Base-by-base conservation (phyloP, 225 moss, liverwort and hornwort species). In the Polytrichum commune region DNA sequence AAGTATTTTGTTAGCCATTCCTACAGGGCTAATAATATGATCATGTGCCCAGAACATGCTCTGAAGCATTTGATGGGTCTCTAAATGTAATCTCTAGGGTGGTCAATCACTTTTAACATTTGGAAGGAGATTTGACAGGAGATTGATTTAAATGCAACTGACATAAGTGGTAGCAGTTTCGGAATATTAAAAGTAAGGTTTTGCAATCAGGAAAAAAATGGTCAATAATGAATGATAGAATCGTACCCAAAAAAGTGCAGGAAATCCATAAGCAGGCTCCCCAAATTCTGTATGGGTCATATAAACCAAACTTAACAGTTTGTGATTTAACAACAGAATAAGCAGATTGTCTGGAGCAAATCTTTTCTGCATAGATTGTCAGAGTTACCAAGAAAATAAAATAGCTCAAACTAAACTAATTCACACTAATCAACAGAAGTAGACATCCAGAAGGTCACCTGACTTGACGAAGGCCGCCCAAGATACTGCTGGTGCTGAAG, bases 181-280 rank as follows among this genome's bases (percentile, higher is more conserved):
- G 16, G 46, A 1, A 8, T 58, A 58, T 58, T 58, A n/a, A 22
- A 58, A 58, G 3, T 20, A 7, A 58, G 8, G 7, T 20, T 35
- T 8, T 2, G 2, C 8, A 33, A 33, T 33, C 6, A 58, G 20
- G 58, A 29, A 65, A 65, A 7, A 53, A 53, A 1, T 25, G 27
- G 64, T 38, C 32, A 22, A 19, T n/a, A 19, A 67, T 46, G 27
- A 28, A 57, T 32, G 46, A 35, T 46, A 68, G 46, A 55, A 55
- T 68, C 78, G 78, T 80, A 92, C 92, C 95, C 90, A 75, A 95
- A 90, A 79, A 90, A 92, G 65, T 95, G 92, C 64, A 95, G 89
- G 69, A 95, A 92, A 73, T 90, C 95, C 87, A 92, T 84, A 65
- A 95, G 89, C 64, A 95, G 87, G 78, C 84, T 89, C 77, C 92